Evolutionary conservation across 2,329 filamentous ascomycete species (phyloP), one percentile per base, ranked within the genome.

Genomic region (Ophiostoma perfectum): DNA sequence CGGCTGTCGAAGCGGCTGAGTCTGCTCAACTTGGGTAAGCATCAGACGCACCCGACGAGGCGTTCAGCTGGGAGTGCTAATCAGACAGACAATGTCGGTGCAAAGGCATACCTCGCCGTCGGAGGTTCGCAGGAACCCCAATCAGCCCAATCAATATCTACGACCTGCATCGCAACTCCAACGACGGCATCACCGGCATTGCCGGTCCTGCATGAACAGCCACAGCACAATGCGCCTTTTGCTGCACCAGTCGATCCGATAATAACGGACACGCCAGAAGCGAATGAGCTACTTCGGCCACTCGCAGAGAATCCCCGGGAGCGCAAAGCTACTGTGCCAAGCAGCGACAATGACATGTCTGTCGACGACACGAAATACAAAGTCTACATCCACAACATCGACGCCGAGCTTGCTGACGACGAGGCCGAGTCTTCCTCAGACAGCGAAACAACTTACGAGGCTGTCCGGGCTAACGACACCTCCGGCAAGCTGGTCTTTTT

Each of bases 341-440:
- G 49, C 49, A 42, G 38, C 27, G 80, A 86, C 71, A 89, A 92
- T 73, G 75, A 78, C 68, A 97, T 98, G 94, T 85, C 90, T 69
- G 77, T 98, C 70, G 93, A 98, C 79, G 89, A 97, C 78, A 89
- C 91, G 44, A 90, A 91, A 74, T 84, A 96, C 80, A 91, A 90
- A 75, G 87, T 97, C 70, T 97, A 95, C 82, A 93, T 99, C 73
- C 89, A 93, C 81, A 88, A 96, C 78, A 83, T 99, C 9, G 93
- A 96, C 76, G 90, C 90, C 73, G 94, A 98, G 79, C 85, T 98
- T 44, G 89, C 89, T 14, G 80, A 82, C 64, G 81, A 86, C 58
- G 83, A 87, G 68, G 79, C 47, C 45, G 49, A 66, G 6, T 70
- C 27, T 27, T 27, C 66, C 16, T 36, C 39, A n/a, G 70, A 70